Conservation (phyloP, 2,329 filamentous ascomycete genomes). For the Curvularia verruculosa region DNA sequence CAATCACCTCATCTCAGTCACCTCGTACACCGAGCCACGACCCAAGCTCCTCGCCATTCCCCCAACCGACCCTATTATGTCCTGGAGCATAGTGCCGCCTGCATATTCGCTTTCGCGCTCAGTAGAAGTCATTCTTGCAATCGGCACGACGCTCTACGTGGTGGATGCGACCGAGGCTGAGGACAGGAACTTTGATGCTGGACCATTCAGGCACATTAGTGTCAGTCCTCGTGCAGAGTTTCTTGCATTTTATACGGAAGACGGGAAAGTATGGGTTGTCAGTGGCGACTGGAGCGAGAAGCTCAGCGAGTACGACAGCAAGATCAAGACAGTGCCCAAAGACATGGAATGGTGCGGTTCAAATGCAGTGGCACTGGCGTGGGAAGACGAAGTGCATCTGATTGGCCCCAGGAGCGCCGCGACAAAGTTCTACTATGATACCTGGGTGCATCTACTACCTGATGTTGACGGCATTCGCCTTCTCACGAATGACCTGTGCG, state of each 20-base stretch:
- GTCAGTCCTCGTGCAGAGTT: slow-evolving; percentile 91
- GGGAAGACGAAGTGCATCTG: slow-evolving; percentile 97
- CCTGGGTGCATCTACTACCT: slow-evolving; percentile 84
- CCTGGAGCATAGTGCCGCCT: slow-evolving; percentile 89
- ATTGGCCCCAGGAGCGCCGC: slow-evolving; percentile 83
- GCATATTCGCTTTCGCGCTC: slow-evolving; percentile 87
- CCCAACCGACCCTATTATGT: slow-evolving; percentile 78
- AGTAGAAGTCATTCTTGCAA: slow-evolving; percentile 88
- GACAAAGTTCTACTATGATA: slow-evolving; percentile 85
- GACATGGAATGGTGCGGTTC: slow-evolving; percentile 96
- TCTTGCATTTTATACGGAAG: slow-evolving; percentile 83
- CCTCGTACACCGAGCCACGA: slow-evolving; percentile 86
- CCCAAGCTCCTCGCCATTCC: slow-evolving; percentile 79
- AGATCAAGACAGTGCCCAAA: slow-evolving; percentile 81
- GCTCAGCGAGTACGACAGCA: slow-evolving; percentile 88
- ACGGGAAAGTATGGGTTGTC: slow-evolving; percentile 86
- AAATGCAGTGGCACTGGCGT: slow-evolving; percentile 89
- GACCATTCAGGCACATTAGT: slow-evolving; percentile 87
- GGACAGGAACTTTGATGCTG: slow-evolving; percentile 87
- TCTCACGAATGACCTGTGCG: slow-evolving; percentile 91
- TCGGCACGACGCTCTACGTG: slow-evolving; percentile 82
- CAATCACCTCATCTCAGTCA: slow-evolving; percentile 85
- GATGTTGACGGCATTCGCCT: slow-evolving; percentile 90
- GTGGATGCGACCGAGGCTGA: slow-evolving; percentile 89
- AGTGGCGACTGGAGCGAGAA: slow-evolving; percentile 94